phyloP scores from a whole-genome alignment of 495 filamentous ascomycete species.

The Penicillium angulare region DNA sequence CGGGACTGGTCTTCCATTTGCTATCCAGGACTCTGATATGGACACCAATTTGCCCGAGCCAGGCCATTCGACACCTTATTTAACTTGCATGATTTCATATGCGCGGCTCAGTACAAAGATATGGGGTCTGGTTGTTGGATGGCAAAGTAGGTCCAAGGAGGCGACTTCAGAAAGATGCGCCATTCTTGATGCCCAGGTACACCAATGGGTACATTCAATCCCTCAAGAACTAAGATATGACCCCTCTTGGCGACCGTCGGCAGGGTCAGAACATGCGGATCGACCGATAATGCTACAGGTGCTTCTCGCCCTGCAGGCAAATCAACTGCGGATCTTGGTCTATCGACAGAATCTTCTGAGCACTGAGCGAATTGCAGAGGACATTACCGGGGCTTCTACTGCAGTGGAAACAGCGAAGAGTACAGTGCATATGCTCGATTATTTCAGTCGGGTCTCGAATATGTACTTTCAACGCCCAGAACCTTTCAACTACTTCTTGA shows the following conservation, averaged over 20 bases:
- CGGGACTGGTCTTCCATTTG: conserved; percentile 75
- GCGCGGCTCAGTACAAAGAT: conserved; percentile 71
- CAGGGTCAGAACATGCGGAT: conserved; percentile 30
- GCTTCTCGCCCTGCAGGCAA: conserved; percentile 63
- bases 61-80: conserved; percentile 34
- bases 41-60: conserved; percentile 73
- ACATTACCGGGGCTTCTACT: conserved; percentile 59
- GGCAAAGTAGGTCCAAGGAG: conserved; percentile 43
- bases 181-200: conserved; percentile 69
- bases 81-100: conserved; percentile 62
- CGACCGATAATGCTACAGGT: conserved; percentile 44
- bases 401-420: conserved; percentile 75
- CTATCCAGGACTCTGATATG: conserved; percentile 76
- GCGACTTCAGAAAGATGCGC: conserved; percentile 62
- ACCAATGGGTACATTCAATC: conserved; percentile 69
- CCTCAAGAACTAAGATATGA: conserved; percentile 56
- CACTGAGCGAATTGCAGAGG: conserved; percentile 65
- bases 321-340: conserved; percentile 78
- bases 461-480: conserved; percentile 75
- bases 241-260: conserved; percentile 27
- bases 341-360: conserved; percentile 76
- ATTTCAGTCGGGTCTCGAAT: conserved; percentile 68
- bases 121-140: conserved; percentile 59
- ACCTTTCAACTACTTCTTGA: conserved; percentile 82
- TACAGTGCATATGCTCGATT: conserved; percentile 68